Conservation (phyloP, 768 basidiomycete species). For the Agrocybe pediades region DNA sequence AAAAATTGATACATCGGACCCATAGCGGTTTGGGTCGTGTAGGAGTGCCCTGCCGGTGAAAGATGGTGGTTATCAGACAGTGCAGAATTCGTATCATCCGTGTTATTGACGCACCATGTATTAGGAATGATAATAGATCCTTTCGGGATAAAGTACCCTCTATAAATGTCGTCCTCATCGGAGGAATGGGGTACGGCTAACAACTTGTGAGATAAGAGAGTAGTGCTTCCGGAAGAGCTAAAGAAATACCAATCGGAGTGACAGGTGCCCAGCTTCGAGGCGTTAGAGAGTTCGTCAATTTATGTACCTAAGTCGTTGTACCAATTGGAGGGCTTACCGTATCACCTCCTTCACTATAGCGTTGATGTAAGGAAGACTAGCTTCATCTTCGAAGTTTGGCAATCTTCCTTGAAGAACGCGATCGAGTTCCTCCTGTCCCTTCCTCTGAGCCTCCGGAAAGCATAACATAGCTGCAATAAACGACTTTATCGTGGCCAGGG, state of each 20-base stretch:
- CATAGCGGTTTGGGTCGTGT: background rate
- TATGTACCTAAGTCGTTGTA: background rate
- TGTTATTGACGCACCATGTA: background rate
- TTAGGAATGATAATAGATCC: background rate
- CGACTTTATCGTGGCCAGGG: slow-evolving; percentile 12
- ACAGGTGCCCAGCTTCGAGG: background rate
- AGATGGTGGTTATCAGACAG: too few relatives aligned
- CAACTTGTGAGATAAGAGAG: background rate
- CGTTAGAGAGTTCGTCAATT: background rate
- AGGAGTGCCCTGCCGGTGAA: background rate
- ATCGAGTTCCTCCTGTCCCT: slow-evolving; percentile 20
- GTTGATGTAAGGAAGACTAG: slow-evolving; percentile 13
- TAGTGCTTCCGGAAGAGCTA: background rate
- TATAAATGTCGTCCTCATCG: slow-evolving; percentile 12
- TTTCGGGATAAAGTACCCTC: slow-evolving; percentile 18
- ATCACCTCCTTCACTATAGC: slow-evolving; percentile 19
- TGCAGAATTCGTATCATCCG: background rate
- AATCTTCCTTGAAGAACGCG: slow-evolving; percentile 12
- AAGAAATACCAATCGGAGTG: background rate
- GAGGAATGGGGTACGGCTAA: slow-evolving; percentile 13
- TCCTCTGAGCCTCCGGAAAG: slow-evolving; percentile 9
- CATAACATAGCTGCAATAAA: slow-evolving; percentile 14
- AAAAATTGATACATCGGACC: background rate
- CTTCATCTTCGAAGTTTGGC: slow-evolving; percentile 17
- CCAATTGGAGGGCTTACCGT: background rate